phyloP scores from a whole-genome alignment of 306 rosid genomes.

The Cucurbita moschata region DNA sequence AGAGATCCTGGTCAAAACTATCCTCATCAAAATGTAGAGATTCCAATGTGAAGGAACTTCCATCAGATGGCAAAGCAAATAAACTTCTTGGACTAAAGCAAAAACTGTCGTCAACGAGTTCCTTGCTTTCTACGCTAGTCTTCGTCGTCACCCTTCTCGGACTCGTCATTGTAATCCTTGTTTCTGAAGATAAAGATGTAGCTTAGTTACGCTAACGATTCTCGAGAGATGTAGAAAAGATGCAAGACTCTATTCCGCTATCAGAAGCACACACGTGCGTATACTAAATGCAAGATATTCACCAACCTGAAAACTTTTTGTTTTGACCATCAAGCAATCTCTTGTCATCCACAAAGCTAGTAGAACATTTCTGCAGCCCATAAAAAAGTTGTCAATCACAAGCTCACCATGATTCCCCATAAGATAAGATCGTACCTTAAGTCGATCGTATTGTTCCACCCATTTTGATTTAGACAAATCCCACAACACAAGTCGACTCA shows the following conservation, averaged over 20 bases:
- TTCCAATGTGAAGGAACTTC: conserved; percentile 49
- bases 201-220: background rate
- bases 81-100: conserved; percentile 76
- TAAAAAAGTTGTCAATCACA: background rate
- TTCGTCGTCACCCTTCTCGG: conserved; percentile 50
- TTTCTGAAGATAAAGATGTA: conserved; percentile 36
- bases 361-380: conserved; percentile 44
- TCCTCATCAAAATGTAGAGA: conserved; percentile 57
- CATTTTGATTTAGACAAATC: conserved; percentile 58
- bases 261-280: background rate
- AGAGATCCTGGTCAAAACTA: conserved; percentile 66
- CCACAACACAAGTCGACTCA: conserved; percentile 53
- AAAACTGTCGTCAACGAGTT: conserved; percentile 42
- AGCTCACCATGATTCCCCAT: background rate
- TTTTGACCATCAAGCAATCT: conserved; percentile 42
- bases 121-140: conserved; percentile 42
- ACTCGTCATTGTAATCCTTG: conserved; percentile 58
- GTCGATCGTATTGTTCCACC: conserved; percentile 56
- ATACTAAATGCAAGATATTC: background rate
- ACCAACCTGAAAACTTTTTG: conserved; percentile 68
- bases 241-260: background rate
- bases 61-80: conserved; percentile 70
- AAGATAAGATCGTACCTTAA: conserved; percentile 44
- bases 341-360: conserved; percentile 31
- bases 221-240: background rate